Base-by-base conservation (phyloP, 805 yeast genomes). In the Yarrowia hollandica region DNA sequence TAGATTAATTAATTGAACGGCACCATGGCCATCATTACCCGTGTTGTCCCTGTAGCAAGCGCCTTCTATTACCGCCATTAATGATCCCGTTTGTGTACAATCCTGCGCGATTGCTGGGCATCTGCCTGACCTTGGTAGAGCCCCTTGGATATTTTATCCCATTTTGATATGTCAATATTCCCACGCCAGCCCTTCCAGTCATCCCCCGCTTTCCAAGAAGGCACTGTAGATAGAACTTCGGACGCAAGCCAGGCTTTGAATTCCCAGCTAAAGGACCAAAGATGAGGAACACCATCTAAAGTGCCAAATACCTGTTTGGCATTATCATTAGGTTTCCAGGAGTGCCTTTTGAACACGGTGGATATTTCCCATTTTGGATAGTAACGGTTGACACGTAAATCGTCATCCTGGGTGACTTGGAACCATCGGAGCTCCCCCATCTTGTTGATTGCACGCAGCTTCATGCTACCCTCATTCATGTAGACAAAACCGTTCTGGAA, bases 1-100 rank as follows among this genome's bases (percentile, higher is more conserved):
- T 48, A 48, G 55, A 48, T 33, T 41, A 44, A 18, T 28, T 26
- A 42, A 44, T 28, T 41, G 52, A 25, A n/a, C 30, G 44, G 44
- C 44, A 10, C 19, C 14, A 21, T 16, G 48, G n/a, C 48, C 33
- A 14, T 39, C n/a, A n/a, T n/a, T n/a, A n/a, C n/a, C n/a, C n/a
- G 9, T 18, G 18, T n/a, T 23, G 5, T 30, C 9, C 31, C 15
- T 15, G 4, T 19, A 14, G 18, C 12, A 10, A 18, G 21, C 21
- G 9, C 8, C 37, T 19, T n/a, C n/a, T n/a, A n/a, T n/a, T n/a
- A n/a, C n/a, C n/a, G n/a, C n/a, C n/a, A n/a, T n/a, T n/a, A n/a
- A n/a, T n/a, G n/a, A n/a, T n/a, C n/a, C n/a, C n/a, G n/a, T n/a
- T n/a, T n/a, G n/a, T n/a, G n/a, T n/a, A n/a, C n/a, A n/a, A n/a